Evolutionary conservation across 257 asterid genomes (phyloP), one percentile per base, ranked within the genome.

Genomic region (Anisodus acutangulus): DNA sequence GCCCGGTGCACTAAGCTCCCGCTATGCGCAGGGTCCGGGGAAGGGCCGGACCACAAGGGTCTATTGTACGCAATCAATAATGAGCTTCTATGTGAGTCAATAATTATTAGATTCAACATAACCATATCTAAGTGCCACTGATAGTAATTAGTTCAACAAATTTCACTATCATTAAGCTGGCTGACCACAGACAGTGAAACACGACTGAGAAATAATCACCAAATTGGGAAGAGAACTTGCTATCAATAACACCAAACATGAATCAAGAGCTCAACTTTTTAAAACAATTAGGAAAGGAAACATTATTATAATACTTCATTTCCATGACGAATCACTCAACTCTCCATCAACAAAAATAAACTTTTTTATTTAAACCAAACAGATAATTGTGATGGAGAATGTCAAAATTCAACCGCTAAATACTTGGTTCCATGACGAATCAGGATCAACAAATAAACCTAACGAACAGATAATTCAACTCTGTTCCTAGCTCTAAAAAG

Each of bases 401-500:
- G 41, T 12, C 47, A 76, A 76, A 74, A 22, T 51, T 51, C 47
- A 51, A 51, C 63, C 7, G 22, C 5, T 5, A 10, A 72, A 26
- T 45, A 26, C 26, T 51, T 12, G 8, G 17, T 51, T 76, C 63
- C 26, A 76, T 7, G 63, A 76, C 17, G 0, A 76, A 76, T 51
- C 35, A 31, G 35, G 35, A 31, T 31, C 35, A 76, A 6, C 45
- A 26, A 74, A 74, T 26, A 51, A 76, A 47, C 11, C 39, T 72
- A 19, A 72, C 41, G 15, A 70, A 49, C 80, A 74, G 6, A 19
- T 72, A 72, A 66, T 26, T 37, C 22, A 37, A 39, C 51, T 67
- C 63, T 13, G 7, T 76, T 76, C 16, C 63, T 76, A 76, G 81
- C 63, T 76, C 81, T 76, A 26, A 51, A 87, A 70, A 35, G 16